phyloP scores from a whole-genome alignment of 192 early-diverging fungal genomes.

The Gigaspora rosea region DNA sequence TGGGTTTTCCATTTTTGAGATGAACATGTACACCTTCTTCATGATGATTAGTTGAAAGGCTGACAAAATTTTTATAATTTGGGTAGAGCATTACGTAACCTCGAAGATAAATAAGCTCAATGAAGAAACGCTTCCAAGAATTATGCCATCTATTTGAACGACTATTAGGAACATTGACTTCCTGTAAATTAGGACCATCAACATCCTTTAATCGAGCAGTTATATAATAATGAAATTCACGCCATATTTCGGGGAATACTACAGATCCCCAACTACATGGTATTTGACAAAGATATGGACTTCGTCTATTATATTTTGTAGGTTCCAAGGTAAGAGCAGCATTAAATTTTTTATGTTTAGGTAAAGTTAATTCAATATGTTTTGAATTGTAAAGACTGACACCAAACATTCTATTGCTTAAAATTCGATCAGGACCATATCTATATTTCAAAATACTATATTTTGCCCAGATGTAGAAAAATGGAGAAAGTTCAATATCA shows the following conservation, averaged over 20 bases:
- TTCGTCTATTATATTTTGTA: slow-evolving; percentile 43
- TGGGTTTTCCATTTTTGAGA: not conserved
- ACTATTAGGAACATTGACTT: slow-evolving; percentile 54
- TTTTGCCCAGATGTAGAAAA: slow-evolving; percentile 60
- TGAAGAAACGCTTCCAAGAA: slow-evolving; percentile 65
- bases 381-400: slow-evolving; percentile 60
- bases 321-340: slow-evolving; percentile 47
- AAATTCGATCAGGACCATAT: slow-evolving; percentile 43
- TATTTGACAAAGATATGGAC: slow-evolving; percentile 56
- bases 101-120: slow-evolving; percentile 62
- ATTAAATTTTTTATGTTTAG: slow-evolving; percentile 52
- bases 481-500: slow-evolving; percentile 62
- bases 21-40: slow-evolving; percentile 51
- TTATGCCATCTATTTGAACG: slow-evolving; percentile 62
- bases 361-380: slow-evolving; percentile 50
- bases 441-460: slow-evolving; percentile 58
- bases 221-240: slow-evolving; percentile 44
- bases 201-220: slow-evolving; percentile 56
- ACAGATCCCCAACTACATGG: slow-evolving; percentile 33
- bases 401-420: slow-evolving; percentile 51
- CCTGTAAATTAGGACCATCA: slow-evolving; percentile 33
- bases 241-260: too few relatives aligned
- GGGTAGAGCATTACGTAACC: slow-evolving; percentile 66
- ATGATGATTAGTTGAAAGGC: slow-evolving; percentile 63
- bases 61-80: slow-evolving; percentile 58